Base-by-base conservation (phyloP, 2,329 filamentous ascomycete genomes). In the Hypocreales sp. region DNA sequence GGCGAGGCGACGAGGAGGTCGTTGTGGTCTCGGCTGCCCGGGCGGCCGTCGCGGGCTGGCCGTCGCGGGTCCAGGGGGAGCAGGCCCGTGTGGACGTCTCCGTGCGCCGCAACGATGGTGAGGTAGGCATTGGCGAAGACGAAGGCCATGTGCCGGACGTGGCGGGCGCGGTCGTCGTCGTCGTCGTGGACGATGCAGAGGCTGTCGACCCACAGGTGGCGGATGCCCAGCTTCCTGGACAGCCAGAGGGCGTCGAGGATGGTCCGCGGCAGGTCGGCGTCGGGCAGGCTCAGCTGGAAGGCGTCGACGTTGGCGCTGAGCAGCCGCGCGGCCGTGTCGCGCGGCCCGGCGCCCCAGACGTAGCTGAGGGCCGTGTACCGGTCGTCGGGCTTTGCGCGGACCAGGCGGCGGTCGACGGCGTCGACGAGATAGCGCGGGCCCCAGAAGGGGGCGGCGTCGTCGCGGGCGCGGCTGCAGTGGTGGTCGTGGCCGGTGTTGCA, bases 291-390 rank as follows among this genome's bases (percentile, higher is more conserved):
- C 15, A 46, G 40, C 33, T 53, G 47, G 18, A 50, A 50, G 18
- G 43, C 45, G 13, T 51, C 48, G 12, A 58, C 21, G 18, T 56
- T 60, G 26, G 44, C 40, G 25, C 42, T 44, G 19, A 53, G 35
- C 15, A 57, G 45, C 35, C 51, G 48, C 15, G 40, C 37, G 5
- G 38, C 39, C 8, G 37, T 36, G 5, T 48, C 41, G n/a, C n/a
- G n/a, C 5, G 44, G 35, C 9, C 39, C 33, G 4, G 42, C 36
- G 7, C 52, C 54, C 45, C 54, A 58, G 19, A 61, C 56, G 35
- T 62, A 62, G 42, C 57, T 61, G 15, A 62, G 45, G n/a, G 58
- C 53, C 4, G 58, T 37, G 26, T 61, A 61, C 19, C 53, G 42
- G 25, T 60, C 55, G 8, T 41, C 40, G 3, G 51, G 45, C n/a